A percentile compares a stretch with the other conserved stretches of the same genome.
These are phyloP conservation scores for Lumnitzera racemosa DNA, from an alignment of 345 rosid species.

Conservation along the genomic window DNA sequence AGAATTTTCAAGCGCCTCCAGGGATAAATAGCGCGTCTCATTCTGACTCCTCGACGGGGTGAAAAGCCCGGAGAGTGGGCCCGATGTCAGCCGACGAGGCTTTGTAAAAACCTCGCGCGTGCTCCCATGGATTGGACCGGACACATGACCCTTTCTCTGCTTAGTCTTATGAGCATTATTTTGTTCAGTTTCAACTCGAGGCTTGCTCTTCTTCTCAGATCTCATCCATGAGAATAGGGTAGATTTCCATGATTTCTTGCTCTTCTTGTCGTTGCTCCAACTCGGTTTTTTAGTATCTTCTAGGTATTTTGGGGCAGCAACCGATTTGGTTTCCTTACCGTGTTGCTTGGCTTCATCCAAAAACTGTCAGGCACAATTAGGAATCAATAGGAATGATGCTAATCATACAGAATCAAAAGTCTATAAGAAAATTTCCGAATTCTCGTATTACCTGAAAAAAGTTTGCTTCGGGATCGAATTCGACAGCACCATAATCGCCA, in stretches of 20 bases:
- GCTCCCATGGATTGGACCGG: constrained; percentile 31
- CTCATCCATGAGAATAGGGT: constrained; percentile 47
- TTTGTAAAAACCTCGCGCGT: constrained; percentile 9
- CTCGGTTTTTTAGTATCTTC: constrained; percentile 15
- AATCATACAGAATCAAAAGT: neutral
- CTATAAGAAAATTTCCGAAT: no score
- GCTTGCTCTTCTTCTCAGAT: constrained; percentile 28
- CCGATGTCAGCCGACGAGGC: constrained; percentile 29
- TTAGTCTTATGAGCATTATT: constrained; percentile 11
- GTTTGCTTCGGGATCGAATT: constrained; percentile 37
- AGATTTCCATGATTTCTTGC: constrained; percentile 43
- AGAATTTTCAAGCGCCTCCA: constrained; percentile 22
- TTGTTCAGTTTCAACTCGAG: constrained; percentile 11
- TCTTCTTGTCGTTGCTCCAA: constrained; percentile 20
- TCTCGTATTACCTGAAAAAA: constrained; percentile 30
- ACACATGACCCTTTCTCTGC: constrained; percentile 27
- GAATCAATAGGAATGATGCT: neutral
- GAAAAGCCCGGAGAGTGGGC: constrained; percentile 30
- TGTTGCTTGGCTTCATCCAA: constrained; percentile 51
- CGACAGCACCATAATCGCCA: constrained; percentile 27
- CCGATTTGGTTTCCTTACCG: constrained; percentile 15
- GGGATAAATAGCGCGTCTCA: constrained; percentile 33
- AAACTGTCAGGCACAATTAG: constrained; percentile 27
- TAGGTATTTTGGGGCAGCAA: constrained; percentile 8
- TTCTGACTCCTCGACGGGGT: constrained; percentile 22